Evolutionary conservation across 225 moss, liverwort and hornwort genomes (phyloP), one percentile per base, ranked within the genome.

Genomic region (Climacium dendroides): DNA sequence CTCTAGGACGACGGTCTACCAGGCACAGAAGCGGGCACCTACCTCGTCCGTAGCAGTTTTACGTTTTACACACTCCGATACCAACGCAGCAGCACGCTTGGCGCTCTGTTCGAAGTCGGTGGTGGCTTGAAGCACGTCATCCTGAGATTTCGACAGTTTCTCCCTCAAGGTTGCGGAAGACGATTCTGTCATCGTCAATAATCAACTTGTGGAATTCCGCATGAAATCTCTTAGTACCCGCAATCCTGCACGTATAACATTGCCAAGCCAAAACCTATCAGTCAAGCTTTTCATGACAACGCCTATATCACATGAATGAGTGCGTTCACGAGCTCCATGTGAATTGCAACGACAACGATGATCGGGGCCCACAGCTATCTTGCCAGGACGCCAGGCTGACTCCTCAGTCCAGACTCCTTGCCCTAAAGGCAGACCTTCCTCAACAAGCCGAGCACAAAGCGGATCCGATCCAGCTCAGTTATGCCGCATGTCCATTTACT

Each of bases 171-270:
- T 84, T 53, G 86, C 89, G 43, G 86, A 81, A 50, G 90, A 83
- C 28, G 90, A 90, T 77, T 90, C 92, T 67, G 90, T 78, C 92
- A 93, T 92, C 86, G 77, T 79, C 88, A 76, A 67, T 54, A 28
- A 83, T 86, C 86, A 86, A 78, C 57, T 87, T 83, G 45, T 17
- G 77, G 74, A 84, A 90, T 74, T 67, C 83, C 80, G 87, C 92
- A 87, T 93, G 69, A 86, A 88, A 85, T 35, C 81, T 59, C 39
- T 73, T 78, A 26, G 35, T n/a, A n/a, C n/a, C 48, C 60, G 69
- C 64, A 83, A 81, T 65, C 80, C 92, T 93, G 89, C 88, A 92
- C 63, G 74, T n/a, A 45, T 62, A 48, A 64, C 64, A 83, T 66
- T 35, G 47, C 24, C 48, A 57, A 66, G 26, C 52, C 35, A 65